phyloP scores from a whole-genome alignment of 2,329 filamentous ascomycete species.

The Penicillium nordicum region DNA sequence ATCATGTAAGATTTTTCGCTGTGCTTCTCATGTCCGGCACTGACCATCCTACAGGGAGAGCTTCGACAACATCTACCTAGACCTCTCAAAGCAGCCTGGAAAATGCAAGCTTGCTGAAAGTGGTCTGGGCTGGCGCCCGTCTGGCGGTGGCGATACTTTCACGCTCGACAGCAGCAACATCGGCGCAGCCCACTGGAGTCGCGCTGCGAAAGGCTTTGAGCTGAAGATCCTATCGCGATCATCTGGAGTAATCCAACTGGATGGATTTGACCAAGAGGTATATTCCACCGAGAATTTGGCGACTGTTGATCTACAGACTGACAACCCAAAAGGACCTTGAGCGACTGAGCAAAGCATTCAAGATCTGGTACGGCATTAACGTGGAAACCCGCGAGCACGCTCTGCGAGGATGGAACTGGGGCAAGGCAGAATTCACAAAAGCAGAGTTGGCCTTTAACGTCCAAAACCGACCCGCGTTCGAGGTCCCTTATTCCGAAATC shows the following conservation, averaged over 20 bases:
- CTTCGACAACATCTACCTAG: constrained; percentile 95
- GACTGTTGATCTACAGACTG: constrained; percentile 12
- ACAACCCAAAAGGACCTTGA: constrained; percentile 70
- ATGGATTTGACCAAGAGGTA: constrained; percentile 87
- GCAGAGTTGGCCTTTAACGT: constrained; percentile 95
- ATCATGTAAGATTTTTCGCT: constrained; percentile 31
- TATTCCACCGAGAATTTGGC: constrained; percentile 6
- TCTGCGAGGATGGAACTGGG: constrained; percentile 97
- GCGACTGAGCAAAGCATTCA: constrained; percentile 86
- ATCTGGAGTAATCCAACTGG: constrained; percentile 83
- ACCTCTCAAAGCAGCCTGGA: constrained; percentile 86
- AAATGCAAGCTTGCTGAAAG: constrained; percentile 94
- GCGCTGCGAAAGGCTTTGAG: constrained; percentile 87
- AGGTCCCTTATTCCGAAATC: constrained; percentile 95
- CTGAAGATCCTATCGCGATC: constrained; percentile 84
- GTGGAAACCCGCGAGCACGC: constrained; percentile 93
- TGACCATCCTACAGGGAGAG: constrained; percentile 62
- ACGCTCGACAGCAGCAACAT: constrained; percentile 88
- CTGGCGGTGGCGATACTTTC: constrained; percentile 82
- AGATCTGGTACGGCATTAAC: constrained; percentile 94
- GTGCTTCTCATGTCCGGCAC: constrained; percentile 1
- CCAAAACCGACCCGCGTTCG: constrained; percentile 92
- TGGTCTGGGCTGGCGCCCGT: constrained; percentile 92
- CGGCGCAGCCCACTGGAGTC: constrained; percentile 86
- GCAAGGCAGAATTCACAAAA: constrained; percentile 94